Base-by-base conservation (phyloP, 805 yeast genomes). In the Torulaspora franciscae region DNA sequence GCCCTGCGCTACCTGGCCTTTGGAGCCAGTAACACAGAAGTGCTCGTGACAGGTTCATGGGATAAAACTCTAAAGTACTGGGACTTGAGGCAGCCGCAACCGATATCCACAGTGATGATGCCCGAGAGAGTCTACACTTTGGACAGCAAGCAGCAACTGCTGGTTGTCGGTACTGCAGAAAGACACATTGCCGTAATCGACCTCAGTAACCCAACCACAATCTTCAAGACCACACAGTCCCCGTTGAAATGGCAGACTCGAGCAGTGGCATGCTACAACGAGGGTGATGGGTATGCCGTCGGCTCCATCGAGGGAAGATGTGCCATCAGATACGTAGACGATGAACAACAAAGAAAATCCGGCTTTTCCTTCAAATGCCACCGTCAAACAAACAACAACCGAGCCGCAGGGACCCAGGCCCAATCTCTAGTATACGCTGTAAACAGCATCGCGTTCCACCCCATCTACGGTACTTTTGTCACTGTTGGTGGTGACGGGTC, bases 401-500 rank as follows among this genome's bases (percentile, higher is more conserved):
- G 81, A 34, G 68, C 77, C 0, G 68, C 83, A 13, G 69, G 65
- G 17, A 54, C 73, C n/a, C 73, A 45, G 24, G 68, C 76, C 34
- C 90, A 84, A 58, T 76, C 81, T 17, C 76, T 76, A 34, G 82
- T 91, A 26, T 91, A 82, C 62, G 69, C 96, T 1, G 81, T 93
- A 34, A 87, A 89, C 64, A 73, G 85, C 40, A 83, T 93, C 38
- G 71, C 78, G 6, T 87, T 90, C 72, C 97, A 93, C 61, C 98
- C 98, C 3, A 70, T 77, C 10, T 81, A 82, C 65, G 96, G 96
- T 34, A 89, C 98, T 1, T 84, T 93, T 66, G 81, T 83, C 40
- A 93, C 99, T 4, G 93, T 95, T 1, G 98, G 99, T 9, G 77
- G 93, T 19, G 99, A 93, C 66, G 99, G 99, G 17, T 75, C 90